A percentile compares a stretch with the other conserved stretches of the same genome.
Conservation (phyloP, 2,329 filamentous ascomycete genomes). For the Colletotrichum scovillei region DNA sequence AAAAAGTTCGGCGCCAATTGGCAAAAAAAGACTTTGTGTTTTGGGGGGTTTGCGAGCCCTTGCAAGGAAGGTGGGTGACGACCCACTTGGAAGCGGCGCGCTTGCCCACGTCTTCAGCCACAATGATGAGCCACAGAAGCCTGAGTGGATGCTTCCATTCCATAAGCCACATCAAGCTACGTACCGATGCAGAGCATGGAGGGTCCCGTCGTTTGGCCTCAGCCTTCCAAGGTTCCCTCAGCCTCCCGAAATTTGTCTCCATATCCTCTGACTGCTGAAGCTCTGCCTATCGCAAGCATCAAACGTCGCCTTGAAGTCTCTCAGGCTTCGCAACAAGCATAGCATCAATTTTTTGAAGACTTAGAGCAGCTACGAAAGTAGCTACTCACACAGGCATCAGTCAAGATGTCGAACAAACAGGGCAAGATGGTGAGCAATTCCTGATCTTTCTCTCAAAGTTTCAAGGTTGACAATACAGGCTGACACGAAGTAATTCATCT, state of each 20-base stretch:
- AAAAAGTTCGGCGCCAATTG: background rate
- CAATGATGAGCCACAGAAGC: background rate
- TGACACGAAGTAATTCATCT: slow-evolving; percentile 64
- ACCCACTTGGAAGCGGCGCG: too few species aligned
- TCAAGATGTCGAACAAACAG: slow-evolving; percentile 88
- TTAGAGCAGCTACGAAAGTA: slow-evolving; percentile 46
- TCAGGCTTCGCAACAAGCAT: slow-evolving; percentile 47
- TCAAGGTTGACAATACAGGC: slow-evolving; percentile 65
- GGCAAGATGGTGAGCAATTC: slow-evolving; percentile 93
- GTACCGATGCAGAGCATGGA: background rate
- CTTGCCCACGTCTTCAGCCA: too few species aligned
- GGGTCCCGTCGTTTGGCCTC: slow-evolving; percentile 32
- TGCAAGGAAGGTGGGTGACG: slow-evolving; percentile 41
- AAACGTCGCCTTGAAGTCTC: slow-evolving; percentile 53
- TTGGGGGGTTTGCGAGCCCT: slow-evolving; percentile 57
- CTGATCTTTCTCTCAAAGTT: slow-evolving; percentile 53
- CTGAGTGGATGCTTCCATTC: background rate
- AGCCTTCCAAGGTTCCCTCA: slow-evolving; percentile 49
- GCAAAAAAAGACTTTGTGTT: slow-evolving; percentile 29
- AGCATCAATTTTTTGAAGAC: slow-evolving; percentile 57
- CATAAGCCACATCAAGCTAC: background rate
- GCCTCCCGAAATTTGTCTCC: slow-evolving; percentile 57
- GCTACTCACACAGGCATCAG: slow-evolving; percentile 44
- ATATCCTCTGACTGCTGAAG: slow-evolving; percentile 51
- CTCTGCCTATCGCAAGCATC: slow-evolving; percentile 50